Percentiles rank a stretch among this genome's conserved stretches.
These are phyloP conservation scores for Henckelia pumila DNA, from an alignment of 257 asterid genomes.

Conservation along the genomic window DNA sequence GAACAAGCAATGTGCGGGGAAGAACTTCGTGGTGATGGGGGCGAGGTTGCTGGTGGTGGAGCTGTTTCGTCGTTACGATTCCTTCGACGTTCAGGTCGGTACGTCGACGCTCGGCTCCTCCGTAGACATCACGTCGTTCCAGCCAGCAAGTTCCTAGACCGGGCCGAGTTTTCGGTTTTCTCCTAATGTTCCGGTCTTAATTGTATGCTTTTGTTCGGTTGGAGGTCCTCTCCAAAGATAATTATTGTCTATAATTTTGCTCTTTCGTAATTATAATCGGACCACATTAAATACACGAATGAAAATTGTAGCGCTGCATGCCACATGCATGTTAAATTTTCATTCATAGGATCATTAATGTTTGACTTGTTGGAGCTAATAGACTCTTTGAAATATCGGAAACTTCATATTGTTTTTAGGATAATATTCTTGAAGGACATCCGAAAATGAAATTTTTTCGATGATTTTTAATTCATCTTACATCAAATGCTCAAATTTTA, in stretches of 20 bases:
- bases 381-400: too few relatives aligned
- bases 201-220: background rate
- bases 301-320: too few relatives aligned
- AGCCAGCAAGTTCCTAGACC: constrained; percentile 54
- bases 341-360: too few relatives aligned
- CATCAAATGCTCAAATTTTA: too few relatives aligned
- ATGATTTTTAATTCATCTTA: too few relatives aligned
- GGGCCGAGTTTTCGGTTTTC: background rate
- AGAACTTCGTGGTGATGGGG: constrained; percentile 77
- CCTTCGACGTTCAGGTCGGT: constrained; percentile 62
- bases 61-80: constrained; percentile 76
- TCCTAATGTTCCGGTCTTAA: background rate
- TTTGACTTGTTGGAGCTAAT: too few relatives aligned
- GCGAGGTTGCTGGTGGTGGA: constrained; percentile 75
- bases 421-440: too few relatives aligned
- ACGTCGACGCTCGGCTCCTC: constrained; percentile 62
- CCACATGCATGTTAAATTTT: too few relatives aligned
- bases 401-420: too few relatives aligned
- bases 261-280: background rate
- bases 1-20: constrained; percentile 92
- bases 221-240: background rate
- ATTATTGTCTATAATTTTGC: too few relatives aligned
- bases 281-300: too few relatives aligned
- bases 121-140: constrained; percentile 68
- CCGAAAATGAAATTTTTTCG: too few relatives aligned